phyloP scores from a whole-genome alignment of 768 basidiomycete genomes.

The Podaxis mareebaensis region DNA sequence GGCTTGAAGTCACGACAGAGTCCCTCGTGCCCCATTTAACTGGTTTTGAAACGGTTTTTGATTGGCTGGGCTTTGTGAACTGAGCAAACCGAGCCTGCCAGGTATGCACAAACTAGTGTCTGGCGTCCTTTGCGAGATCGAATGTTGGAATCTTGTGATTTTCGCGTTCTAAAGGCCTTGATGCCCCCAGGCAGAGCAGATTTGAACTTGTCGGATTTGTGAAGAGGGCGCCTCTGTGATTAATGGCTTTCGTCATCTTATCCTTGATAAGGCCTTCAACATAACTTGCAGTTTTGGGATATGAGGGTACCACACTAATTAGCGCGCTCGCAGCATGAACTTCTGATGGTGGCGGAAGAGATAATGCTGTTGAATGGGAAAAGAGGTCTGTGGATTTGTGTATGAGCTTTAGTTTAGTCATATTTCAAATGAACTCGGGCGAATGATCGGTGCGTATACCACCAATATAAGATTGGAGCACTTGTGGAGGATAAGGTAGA shows the following conservation, averaged over 20 bases:
- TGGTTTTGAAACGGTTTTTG: not conserved
- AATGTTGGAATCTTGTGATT: not conserved
- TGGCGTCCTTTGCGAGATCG: not conserved
- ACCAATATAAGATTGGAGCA: not conserved
- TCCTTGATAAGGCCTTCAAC: not conserved
- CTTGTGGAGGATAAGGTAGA: not conserved
- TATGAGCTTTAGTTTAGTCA: not conserved
- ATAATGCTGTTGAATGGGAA: not conserved
- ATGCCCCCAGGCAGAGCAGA: not conserved
- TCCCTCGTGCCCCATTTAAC: not conserved
- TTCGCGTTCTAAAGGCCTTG: too few relatives aligned
- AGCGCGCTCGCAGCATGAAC: not conserved
- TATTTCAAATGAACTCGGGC: not conserved
- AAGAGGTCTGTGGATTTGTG: not conserved
- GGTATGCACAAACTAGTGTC: not conserved
- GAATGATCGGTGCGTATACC: not conserved
- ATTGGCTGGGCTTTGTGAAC: not conserved
- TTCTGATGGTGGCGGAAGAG: not conserved
- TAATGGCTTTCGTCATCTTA: not conserved
- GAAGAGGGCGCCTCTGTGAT: not conserved
- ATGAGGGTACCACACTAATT: not conserved
- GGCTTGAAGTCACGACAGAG: not conserved
- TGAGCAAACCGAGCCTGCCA: not conserved
- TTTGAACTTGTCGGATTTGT: not conserved
- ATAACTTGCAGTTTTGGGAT: not conserved